These are phyloP conservation scores for Saccharum spontaneum DNA, from an alignment of 176 grass and related monocot species.

Conservation along the genomic window DNA sequence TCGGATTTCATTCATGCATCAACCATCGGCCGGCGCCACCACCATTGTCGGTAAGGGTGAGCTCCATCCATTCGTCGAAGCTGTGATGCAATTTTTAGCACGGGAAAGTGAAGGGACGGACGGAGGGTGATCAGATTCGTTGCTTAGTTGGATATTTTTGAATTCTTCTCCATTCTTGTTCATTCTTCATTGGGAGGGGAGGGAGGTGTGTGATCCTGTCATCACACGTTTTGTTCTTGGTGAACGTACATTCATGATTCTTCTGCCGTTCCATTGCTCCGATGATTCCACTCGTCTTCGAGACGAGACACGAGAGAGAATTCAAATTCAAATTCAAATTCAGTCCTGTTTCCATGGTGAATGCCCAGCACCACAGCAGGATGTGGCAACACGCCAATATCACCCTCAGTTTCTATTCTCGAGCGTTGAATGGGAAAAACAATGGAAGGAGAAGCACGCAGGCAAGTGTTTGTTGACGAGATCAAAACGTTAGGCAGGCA, in stretches of 20 bases:
- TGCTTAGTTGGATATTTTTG: conserved; percentile 34
- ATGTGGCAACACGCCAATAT: no score
- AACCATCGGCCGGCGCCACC: no score
- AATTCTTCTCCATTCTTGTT: not conserved
- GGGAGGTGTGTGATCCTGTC: not conserved
- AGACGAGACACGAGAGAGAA: not conserved
- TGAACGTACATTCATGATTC: conserved; percentile 31
- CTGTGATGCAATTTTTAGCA: conserved; percentile 33
- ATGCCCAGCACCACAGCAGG: no score
- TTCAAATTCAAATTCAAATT: not conserved
- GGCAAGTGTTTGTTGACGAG: no score
- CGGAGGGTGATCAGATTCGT: not conserved
- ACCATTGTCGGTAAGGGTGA: no score
- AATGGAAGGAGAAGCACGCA: no score
- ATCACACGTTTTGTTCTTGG: conserved; percentile 33
- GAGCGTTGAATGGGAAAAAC: no score
- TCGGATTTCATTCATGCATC: no score
- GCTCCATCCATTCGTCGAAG: not conserved
- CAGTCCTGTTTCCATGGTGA: no score
- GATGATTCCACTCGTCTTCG: not conserved
- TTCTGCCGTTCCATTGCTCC: not conserved
- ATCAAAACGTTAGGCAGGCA: no score
- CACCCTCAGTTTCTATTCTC: no score
- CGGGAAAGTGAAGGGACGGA: not conserved
- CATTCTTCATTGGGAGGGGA: no score